Evolutionary conservation across 768 basidiomycete species (phyloP).

Genomic region (Leucosporidium creatinivorum): DNA sequence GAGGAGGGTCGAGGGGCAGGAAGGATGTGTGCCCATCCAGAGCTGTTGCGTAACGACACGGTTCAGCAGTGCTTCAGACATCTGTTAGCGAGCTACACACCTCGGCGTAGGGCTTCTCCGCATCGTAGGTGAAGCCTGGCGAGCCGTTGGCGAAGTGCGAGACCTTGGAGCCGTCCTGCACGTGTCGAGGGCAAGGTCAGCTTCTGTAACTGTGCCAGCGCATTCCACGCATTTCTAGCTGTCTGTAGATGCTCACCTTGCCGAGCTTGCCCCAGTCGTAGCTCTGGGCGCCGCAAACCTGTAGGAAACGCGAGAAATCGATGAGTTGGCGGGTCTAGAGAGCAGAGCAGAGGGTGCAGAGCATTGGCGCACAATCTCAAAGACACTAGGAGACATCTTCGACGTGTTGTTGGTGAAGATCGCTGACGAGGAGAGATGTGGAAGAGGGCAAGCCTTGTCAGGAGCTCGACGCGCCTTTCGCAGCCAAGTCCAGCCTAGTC

Average conservation of each 20-base stretch:
- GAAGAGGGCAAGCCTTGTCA: too few relatives aligned
- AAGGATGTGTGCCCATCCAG: slow-evolving; percentile 98
- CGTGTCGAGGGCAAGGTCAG: neutral
- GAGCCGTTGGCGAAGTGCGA: slow-evolving; percentile 68
- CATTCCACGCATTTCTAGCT: neutral
- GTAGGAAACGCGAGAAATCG: neutral
- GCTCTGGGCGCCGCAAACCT: slow-evolving; percentile 62
- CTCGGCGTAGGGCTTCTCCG: slow-evolving; percentile 81
- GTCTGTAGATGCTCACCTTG: slow-evolving; percentile 36
- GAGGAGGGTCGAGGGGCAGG: slow-evolving; percentile 53
- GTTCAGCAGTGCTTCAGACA: slow-evolving; percentile 1
- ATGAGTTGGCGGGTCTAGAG: too few relatives aligned
- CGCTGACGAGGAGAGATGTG: too few relatives aligned
- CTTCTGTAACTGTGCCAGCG: neutral
- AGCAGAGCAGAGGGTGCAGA: too few relatives aligned
- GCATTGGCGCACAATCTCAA: too few relatives aligned
- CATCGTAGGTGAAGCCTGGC: slow-evolving; percentile 61
- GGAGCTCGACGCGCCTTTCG: too few relatives aligned
- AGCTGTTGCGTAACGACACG: slow-evolving; percentile 52
- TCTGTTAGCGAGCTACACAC: slow-evolving; percentile 46
- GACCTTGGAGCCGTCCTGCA: slow-evolving; percentile 57
- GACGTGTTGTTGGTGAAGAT: too few relatives aligned
- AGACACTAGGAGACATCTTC: too few relatives aligned
- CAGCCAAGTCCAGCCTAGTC: too few relatives aligned
- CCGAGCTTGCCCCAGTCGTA: slow-evolving; percentile 96